Conservation (phyloP, 2,329 filamentous ascomycete genomes). For the Nannizziopsis arthrosporioides region DNA sequence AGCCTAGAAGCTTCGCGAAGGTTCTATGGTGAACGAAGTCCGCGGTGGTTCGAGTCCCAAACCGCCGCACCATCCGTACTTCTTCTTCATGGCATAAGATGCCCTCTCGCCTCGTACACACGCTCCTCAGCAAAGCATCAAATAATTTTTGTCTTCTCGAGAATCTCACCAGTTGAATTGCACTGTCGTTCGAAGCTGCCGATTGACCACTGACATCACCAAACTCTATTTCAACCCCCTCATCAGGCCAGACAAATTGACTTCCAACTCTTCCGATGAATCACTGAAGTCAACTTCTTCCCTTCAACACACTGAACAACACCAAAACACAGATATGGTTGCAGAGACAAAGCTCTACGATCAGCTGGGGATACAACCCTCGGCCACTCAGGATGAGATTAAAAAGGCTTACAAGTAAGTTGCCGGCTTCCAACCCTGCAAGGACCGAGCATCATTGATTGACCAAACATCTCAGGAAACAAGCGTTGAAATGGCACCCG, state of each 20-base stretch:
- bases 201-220: constrained; percentile 8
- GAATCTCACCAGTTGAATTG: background rate
- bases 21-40: constrained; percentile 19
- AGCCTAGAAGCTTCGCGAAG: constrained; percentile 29
- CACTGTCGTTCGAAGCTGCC: background rate
- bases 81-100: background rate
- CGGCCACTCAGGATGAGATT: constrained; percentile 81
- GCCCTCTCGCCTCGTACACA: too few species aligned
- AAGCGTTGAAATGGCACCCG: constrained; percentile 82
- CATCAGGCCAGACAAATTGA: background rate
- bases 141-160: too few species aligned
- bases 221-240: background rate
- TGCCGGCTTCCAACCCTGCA: background rate
- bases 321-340: constrained; percentile 53
- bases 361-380: constrained; percentile 63
- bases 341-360: constrained; percentile 95
- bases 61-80: background rate
- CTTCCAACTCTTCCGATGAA: background rate
- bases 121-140: too few species aligned
- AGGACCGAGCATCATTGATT: background rate
- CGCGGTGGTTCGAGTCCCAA: background rate
- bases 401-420: constrained; percentile 86
- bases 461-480: constrained; percentile 48
- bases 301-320: background rate
- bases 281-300: background rate